Evolutionary conservation across 2,329 filamentous ascomycete genomes (phyloP).

Genomic region (Trichoderma oligosporum): DNA sequence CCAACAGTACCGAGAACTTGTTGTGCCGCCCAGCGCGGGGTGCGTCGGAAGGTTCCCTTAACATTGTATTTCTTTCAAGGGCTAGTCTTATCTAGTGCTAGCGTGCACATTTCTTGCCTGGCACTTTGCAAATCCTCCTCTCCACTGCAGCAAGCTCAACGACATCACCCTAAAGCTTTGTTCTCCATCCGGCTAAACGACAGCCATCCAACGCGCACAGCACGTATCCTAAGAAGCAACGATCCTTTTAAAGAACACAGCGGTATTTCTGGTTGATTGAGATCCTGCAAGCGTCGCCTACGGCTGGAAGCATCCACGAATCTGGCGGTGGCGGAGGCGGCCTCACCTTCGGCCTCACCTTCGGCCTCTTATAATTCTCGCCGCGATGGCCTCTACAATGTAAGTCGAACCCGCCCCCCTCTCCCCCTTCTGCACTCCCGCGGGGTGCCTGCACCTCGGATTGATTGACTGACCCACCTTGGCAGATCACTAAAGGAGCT

Average conservation of each 20-base stretch:
- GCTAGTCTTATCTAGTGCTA: constrained; percentile 1
- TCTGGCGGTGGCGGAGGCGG: background rate
- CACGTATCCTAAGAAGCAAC: constrained; percentile 1
- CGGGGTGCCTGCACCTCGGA: constrained; percentile 13
- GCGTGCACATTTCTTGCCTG: background rate
- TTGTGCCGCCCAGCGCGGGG: constrained; percentile 7
- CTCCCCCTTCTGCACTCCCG: constrained; percentile 14
- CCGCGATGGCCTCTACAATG: constrained; percentile 29
- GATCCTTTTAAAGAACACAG: too few species aligned
- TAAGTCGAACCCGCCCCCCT: constrained; percentile 22
- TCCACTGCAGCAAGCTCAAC: constrained; percentile 7
- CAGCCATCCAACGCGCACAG: constrained; percentile 5
- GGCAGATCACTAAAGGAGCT: constrained; percentile 58
- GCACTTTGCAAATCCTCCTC: constrained; percentile 7
- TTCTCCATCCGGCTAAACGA: constrained; percentile 18
- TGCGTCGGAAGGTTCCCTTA: constrained; percentile 12
- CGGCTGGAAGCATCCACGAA: background rate
- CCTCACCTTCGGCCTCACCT: constrained; percentile 16
- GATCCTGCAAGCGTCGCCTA: background rate
- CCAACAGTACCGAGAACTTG: constrained; percentile 4
- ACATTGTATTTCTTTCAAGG: background rate
- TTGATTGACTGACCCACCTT: constrained; percentile 23
- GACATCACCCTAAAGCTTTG: constrained; percentile 8
- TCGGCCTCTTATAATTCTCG: background rate
- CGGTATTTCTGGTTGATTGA: background rate